phyloP scores from a whole-genome alignment of 148 eudicot genomes.

The Chenopodium suecicum region DNA sequence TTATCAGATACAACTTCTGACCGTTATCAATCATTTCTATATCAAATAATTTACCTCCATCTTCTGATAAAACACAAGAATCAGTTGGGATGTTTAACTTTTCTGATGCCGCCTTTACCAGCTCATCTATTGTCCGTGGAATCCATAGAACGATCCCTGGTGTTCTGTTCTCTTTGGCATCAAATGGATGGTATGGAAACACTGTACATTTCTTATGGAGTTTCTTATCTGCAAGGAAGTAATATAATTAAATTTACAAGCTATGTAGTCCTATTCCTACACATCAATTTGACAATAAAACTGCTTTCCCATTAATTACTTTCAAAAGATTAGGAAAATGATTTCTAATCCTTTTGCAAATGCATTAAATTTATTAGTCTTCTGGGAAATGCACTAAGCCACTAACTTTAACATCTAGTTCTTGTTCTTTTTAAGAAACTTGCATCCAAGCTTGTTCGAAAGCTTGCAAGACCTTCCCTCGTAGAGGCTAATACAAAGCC shows the following conservation, averaged over 20 bases:
- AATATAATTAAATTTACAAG: neutral
- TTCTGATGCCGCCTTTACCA: conserved; percentile 48
- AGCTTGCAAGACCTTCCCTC: too few relatives aligned
- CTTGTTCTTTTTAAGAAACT: neutral
- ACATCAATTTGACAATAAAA: too few relatives aligned
- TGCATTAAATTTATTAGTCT: too few relatives aligned
- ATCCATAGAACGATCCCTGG: conserved; percentile 76
- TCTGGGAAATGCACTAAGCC: neutral
- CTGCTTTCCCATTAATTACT: neutral
- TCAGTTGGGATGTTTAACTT: conserved; percentile 37
- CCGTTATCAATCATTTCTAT: conserved; percentile 68
- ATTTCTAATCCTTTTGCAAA: too few relatives aligned
- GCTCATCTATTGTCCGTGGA: conserved; percentile 52
- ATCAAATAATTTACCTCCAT: conserved; percentile 75
- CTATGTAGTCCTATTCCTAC: neutral
- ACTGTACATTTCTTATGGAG: conserved; percentile 58
- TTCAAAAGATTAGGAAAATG: neutral
- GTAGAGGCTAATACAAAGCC: neutral
- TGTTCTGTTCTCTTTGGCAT: conserved; percentile 34
- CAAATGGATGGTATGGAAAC: conserved; percentile 61
- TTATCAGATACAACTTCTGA: conserved; percentile 66
- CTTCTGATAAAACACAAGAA: conserved; percentile 63
- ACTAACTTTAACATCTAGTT: neutral
- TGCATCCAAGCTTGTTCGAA: too few relatives aligned
- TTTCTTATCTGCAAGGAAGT: conserved; percentile 32